Conservation (phyloP, 495 filamentous ascomycete genomes). For the Darksidea phi region DNA sequence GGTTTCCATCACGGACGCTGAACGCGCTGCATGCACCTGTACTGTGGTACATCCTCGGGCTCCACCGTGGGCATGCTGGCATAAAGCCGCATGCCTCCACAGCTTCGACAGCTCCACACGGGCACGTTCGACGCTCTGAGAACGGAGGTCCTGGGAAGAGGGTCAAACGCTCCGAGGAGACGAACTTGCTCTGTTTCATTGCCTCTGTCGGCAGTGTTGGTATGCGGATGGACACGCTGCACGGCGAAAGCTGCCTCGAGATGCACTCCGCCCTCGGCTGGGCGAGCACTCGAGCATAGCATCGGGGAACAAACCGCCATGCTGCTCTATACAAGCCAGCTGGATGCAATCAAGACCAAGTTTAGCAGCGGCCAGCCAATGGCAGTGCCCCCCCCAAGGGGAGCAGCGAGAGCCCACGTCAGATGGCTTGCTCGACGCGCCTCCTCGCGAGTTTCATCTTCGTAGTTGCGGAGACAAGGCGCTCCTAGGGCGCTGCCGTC, state of each 20-base stretch:
- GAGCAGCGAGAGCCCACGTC: slow-evolving; percentile 20
- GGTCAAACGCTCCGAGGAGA: no score
- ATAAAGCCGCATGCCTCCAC: background rate
- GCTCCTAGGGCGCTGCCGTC: background rate
- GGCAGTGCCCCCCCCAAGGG: background rate
- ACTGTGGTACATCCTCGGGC: no score
- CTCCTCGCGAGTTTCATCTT: slow-evolving; percentile 23
- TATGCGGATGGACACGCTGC: background rate
- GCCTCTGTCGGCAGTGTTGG: background rate
- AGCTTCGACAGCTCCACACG: background rate
- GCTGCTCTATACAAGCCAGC: slow-evolving; percentile 6
- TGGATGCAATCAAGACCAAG: slow-evolving; percentile 12
- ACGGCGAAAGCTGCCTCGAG: no score
- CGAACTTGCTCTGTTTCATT: background rate
- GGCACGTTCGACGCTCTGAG: no score
- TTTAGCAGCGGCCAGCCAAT: slow-evolving; percentile 13
- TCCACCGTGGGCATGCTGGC: background rate
- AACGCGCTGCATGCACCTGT: no score
- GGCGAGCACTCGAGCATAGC: background rate
- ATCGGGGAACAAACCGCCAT: slow-evolving; percentile 1
- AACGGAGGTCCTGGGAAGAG: no score
- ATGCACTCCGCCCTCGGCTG: background rate
- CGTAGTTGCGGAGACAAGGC: slow-evolving; percentile 11
- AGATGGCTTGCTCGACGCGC: slow-evolving; percentile 16
- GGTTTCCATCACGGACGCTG: background rate